Evolutionary conservation across 225 moss, liverwort and hornwort species (phyloP).

Genomic region (Bryoerythrophyllum caledonicum): DNA sequence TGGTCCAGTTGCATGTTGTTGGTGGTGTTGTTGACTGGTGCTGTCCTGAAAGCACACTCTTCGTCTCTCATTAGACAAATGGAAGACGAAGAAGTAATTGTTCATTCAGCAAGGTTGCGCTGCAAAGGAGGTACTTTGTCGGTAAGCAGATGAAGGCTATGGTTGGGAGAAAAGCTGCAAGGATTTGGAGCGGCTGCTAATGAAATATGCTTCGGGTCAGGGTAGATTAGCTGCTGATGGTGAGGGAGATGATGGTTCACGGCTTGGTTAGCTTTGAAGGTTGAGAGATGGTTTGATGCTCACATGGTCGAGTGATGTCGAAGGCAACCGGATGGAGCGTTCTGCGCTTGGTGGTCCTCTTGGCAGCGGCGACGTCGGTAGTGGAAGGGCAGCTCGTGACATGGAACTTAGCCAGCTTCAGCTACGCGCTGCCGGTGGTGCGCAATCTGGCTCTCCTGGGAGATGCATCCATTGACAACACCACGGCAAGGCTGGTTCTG

Average conservation of each 20-base stretch:
- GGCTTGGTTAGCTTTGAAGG: neutral
- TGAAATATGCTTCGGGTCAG: neutral
- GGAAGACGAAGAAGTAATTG: too few relatives aligned
- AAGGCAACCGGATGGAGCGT: constrained; percentile 25
- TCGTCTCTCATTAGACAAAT: too few relatives aligned
- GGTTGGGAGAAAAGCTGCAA: neutral
- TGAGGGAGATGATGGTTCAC: neutral
- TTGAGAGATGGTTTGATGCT: constrained; percentile 20
- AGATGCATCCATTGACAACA: constrained; percentile 27
- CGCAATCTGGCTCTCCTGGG: constrained; percentile 19
- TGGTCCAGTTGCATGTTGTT: constrained; percentile 39
- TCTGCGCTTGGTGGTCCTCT: constrained; percentile 21
- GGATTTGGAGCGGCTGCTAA: too few relatives aligned
- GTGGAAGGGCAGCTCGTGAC: constrained; percentile 30
- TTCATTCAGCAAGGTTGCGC: neutral
- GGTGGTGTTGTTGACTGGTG: too few relatives aligned
- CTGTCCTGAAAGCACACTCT: neutral
- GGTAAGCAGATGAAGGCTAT: neutral
- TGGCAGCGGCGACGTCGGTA: too few relatives aligned
- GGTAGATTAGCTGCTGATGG: neutral
- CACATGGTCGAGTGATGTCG: constrained; percentile 38
- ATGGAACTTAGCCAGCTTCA: constrained; percentile 44
- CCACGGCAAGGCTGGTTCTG: constrained; percentile 34
- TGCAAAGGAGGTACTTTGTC: neutral
- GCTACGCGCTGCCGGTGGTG: constrained; percentile 16